Evolutionary conservation across 2,329 filamentous ascomycete species (phyloP).

Genomic region (Corynespora cassiicola): DNA sequence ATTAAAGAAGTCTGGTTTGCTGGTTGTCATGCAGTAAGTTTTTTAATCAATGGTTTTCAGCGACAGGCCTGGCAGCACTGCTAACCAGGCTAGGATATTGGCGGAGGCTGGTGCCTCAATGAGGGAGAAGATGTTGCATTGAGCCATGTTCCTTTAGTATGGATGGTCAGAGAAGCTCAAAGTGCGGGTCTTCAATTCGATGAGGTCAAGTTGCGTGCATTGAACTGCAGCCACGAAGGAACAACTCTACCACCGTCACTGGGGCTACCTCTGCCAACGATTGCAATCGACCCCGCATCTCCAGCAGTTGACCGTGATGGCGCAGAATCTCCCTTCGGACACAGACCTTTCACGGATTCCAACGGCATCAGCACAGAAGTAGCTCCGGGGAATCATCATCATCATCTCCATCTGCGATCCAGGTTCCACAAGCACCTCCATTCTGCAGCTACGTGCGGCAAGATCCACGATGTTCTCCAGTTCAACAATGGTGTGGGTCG

Average conservation of each 20-base stretch:
- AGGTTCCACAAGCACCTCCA: slow-evolving; percentile 66
- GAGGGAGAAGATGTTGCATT: slow-evolving; percentile 64
- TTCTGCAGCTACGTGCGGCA: slow-evolving; percentile 58
- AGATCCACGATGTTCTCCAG: slow-evolving; percentile 74
- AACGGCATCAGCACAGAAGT: background rate
- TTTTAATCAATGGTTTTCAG: background rate
- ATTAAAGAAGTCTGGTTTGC: slow-evolving; percentile 84
- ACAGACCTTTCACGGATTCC: background rate
- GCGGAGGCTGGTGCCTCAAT: slow-evolving; percentile 72
- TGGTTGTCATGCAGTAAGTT: slow-evolving; percentile 69
- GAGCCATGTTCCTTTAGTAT: slow-evolving; percentile 72
- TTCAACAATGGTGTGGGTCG: slow-evolving; percentile 66
- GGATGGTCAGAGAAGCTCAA: slow-evolving; percentile 72
- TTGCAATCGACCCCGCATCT: slow-evolving; percentile 39
- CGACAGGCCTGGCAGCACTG: background rate
- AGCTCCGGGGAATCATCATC: slow-evolving; percentile 23
- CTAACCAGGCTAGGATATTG: slow-evolving; percentile 63
- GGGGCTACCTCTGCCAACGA: slow-evolving; percentile 36
- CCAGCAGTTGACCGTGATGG: slow-evolving; percentile 15
- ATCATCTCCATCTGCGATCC: slow-evolving; percentile 17
- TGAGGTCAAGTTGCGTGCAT: slow-evolving; percentile 67
- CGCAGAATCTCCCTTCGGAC: background rate
- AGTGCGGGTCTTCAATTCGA: slow-evolving; percentile 75
- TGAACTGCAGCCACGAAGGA: slow-evolving; percentile 66
- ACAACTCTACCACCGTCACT: slow-evolving; percentile 12